These are phyloP conservation scores for Musa balbisiana DNA, from an alignment of 202 grass and related monocot species.

Conservation along the genomic window DNA sequence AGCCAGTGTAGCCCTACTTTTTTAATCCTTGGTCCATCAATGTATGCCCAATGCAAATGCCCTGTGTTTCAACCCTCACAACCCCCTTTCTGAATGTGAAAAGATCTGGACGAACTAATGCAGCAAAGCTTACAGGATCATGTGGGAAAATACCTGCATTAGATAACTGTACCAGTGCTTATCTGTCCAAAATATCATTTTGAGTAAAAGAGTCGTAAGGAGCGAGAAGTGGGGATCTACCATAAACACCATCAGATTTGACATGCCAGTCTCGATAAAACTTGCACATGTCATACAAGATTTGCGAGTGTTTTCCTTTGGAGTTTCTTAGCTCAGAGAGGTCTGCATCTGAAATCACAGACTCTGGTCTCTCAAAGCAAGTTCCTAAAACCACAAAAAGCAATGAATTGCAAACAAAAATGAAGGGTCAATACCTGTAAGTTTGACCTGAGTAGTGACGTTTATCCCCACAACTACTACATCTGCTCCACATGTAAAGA, in stretches of 20 bases:
- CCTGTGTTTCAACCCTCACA: slow-evolving; percentile 84
- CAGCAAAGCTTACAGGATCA: slow-evolving; percentile 65
- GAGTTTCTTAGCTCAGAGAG: slow-evolving; percentile 59
- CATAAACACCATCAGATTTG: slow-evolving; percentile 54
- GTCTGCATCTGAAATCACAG: slow-evolving; percentile 40
- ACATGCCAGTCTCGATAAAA: slow-evolving; percentile 81
- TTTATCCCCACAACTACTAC: slow-evolving; percentile 73
- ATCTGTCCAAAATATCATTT: slow-evolving; percentile 2
- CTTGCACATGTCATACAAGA: slow-evolving; percentile 70
- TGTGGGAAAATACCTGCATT: slow-evolving; percentile 67
- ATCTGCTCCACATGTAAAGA: slow-evolving; percentile 78
- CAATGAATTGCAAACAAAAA: background rate
- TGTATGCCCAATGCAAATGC: slow-evolving; percentile 68
- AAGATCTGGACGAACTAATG: slow-evolving; percentile 46
- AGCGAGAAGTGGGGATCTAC: slow-evolving; percentile 26
- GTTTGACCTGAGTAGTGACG: slow-evolving; percentile 65
- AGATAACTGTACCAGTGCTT: background rate
- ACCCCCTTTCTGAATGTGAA: slow-evolving; percentile 83
- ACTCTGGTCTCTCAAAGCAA: background rate
- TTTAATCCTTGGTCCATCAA: slow-evolving; percentile 73
- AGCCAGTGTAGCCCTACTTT: slow-evolving; percentile 31
- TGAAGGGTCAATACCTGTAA: slow-evolving; percentile 38
- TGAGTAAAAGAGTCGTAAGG: background rate
- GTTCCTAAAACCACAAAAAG: background rate
- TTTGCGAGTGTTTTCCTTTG: slow-evolving; percentile 45